Conservation (phyloP, 805 yeast genomes). For the Yarrowia sp. region DNA sequence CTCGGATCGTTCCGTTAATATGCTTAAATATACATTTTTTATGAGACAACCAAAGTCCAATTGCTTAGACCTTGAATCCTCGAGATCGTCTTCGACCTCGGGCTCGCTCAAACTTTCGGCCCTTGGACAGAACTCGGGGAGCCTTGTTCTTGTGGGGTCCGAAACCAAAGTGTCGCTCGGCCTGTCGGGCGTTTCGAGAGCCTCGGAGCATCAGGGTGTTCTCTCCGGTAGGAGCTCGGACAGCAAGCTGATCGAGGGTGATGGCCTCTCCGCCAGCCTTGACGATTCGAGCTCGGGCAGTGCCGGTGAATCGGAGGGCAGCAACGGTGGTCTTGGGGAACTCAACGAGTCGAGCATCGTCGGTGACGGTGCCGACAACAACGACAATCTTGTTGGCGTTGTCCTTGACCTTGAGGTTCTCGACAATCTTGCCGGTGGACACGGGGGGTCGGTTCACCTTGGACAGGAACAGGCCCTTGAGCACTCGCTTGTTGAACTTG, state of each 20-base stretch:
- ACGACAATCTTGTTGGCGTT: conserved; percentile 90
- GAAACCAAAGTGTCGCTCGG: conserved; percentile 99
- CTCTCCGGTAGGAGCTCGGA: conserved; percentile 99
- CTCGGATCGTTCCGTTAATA: neutral
- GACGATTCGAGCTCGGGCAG: conserved; percentile 95
- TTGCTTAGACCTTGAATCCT: conserved; percentile 98
- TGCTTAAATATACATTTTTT: conserved; percentile 27
- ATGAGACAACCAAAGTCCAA: neutral
- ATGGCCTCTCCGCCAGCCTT: conserved; percentile 99
- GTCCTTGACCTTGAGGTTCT: conserved; percentile 79
- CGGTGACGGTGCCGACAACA: conserved; percentile 99
- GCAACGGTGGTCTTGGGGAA: conserved; percentile 98
- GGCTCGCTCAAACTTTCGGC: conserved; percentile 99
- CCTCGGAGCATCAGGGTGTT: conserved; percentile 98
- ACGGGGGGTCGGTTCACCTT: conserved; percentile 99
- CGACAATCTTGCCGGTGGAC: conserved; percentile 85
- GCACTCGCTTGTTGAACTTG: conserved; percentile 97
- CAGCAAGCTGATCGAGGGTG: conserved; percentile 98
- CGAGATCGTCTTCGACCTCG: conserved; percentile 99
- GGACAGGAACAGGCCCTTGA: conserved; percentile 91
- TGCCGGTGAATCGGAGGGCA: conserved; percentile 98
- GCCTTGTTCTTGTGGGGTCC: conserved; percentile 99
- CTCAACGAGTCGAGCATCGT: conserved; percentile 89
- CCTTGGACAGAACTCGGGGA: conserved; percentile 95
- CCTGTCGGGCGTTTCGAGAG: conserved; percentile 98